Conservation (phyloP, 176 grass and related monocot species). For the Bonia amplexicaulis region DNA sequence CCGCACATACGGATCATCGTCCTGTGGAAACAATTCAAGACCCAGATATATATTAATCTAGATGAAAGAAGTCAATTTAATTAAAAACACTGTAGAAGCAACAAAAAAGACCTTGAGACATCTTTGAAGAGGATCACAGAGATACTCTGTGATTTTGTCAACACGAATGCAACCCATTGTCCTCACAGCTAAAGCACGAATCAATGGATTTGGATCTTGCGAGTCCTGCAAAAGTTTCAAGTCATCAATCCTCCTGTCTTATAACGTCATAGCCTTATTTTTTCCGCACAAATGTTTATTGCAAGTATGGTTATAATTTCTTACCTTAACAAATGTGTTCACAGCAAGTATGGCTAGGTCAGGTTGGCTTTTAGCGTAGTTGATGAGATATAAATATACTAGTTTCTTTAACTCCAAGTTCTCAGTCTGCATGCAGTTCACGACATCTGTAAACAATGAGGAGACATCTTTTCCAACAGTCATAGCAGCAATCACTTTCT, state of each 20-base stretch:
- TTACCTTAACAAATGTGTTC: conserved; percentile 99
- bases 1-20: conserved; percentile 98
- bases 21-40: conserved; percentile 45
- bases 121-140: conserved; percentile 98
- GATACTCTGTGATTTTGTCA: conserved; percentile 99
- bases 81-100: conserved; percentile 9
- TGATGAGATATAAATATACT: conserved; percentile 98
- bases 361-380: conserved; percentile 98
- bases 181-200: conserved; percentile 97
- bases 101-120: conserved; percentile 76
- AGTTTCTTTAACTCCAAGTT: conserved; percentile 97
- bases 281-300: neutral
- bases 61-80: neutral
- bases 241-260: neutral
- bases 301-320: neutral
- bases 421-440: conserved; percentile 99
- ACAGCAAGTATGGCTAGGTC: conserved; percentile 98
- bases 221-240: conserved; percentile 66
- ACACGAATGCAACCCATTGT: conserved; percentile 99
- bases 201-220: conserved; percentile 97
- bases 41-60: neutral
- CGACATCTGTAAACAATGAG: conserved; percentile 93
- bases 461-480: conserved; percentile 99
- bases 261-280: neutral
- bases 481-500: conserved; percentile 99